Evolutionary conservation across 2,329 filamentous ascomycete species (phyloP).

Genomic region (Colletotrichum nymphaeae): DNA sequence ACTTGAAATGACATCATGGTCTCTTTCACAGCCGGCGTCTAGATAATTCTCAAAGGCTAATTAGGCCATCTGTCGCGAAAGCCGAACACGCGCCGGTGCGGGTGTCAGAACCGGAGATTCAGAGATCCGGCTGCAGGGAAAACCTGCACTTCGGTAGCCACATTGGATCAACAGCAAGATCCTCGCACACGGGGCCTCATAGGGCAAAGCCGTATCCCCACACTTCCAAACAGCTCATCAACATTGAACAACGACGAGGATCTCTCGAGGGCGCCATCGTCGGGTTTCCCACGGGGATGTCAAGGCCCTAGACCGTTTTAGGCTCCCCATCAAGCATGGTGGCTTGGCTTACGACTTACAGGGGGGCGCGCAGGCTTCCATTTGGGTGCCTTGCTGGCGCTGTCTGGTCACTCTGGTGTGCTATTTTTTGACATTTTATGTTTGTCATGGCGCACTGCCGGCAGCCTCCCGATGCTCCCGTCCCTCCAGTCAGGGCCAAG

Average conservation of each 20-base stretch:
- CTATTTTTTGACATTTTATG: not conserved
- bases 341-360: slow-evolving; percentile 4
- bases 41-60: not conserved
- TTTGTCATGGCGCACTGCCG: not conserved
- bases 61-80: not conserved
- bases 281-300: not conserved
- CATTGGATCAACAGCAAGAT: not conserved
- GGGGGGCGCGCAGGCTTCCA: slow-evolving; percentile 1
- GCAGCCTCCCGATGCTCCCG: not conserved
- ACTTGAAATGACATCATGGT: not conserved
- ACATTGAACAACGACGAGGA: not conserved
- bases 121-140: not conserved
- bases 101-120: not conserved
- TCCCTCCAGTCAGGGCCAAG: not conserved
- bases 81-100: not conserved
- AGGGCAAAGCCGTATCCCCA: not conserved
- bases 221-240: not conserved
- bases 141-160: not conserved
- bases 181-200: not conserved
- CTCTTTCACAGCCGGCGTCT: not conserved
- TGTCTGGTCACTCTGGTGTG: not conserved
- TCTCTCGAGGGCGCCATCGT: not conserved
- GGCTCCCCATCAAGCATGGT: not conserved
- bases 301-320: not conserved
- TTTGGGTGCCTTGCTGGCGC: not conserved